Conservation (phyloP, 345 rosid species). For the Linum lewisii region DNA sequence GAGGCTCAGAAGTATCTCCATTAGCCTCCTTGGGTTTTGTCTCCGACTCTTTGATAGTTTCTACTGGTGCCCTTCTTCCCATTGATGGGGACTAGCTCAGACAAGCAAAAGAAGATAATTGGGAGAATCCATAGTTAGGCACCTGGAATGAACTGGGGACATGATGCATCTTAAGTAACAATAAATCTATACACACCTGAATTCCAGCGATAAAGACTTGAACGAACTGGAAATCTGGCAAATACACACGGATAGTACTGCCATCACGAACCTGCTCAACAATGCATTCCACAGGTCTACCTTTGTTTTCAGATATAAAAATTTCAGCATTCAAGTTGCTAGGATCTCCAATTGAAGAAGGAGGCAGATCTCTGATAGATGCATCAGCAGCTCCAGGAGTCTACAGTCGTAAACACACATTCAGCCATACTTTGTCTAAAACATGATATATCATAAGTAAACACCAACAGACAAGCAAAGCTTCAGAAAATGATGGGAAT, state of each 20-base stretch:
- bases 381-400: slow-evolving; percentile 76
- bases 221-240: slow-evolving; percentile 93
- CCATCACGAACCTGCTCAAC: slow-evolving; percentile 99
- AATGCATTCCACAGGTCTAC: slow-evolving; percentile 74
- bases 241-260: slow-evolving; percentile 73
- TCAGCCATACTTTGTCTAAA: neutral
- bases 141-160: neutral
- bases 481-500: neutral
- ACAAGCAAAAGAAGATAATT: slow-evolving; percentile 7
- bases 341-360: slow-evolving; percentile 88
- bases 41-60: slow-evolving; percentile 36
- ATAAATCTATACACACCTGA: slow-evolving; percentile 40
- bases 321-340: slow-evolving; percentile 78
- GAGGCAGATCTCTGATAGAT: slow-evolving; percentile 74
- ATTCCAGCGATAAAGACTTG: slow-evolving; percentile 96
- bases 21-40: slow-evolving; percentile 41
- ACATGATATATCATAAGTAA: neutral
- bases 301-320: slow-evolving; percentile 69
- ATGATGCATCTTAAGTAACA: neutral
- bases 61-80: slow-evolving; percentile 62
- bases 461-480: neutral
- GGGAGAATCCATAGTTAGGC: neutral
- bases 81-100: slow-evolving; percentile 66
- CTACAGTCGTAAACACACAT: slow-evolving; percentile 26
- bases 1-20: slow-evolving; percentile 61